phyloP scores from a whole-genome alignment of 768 basidiomycete species.

The Amanita pallidorosea region DNA sequence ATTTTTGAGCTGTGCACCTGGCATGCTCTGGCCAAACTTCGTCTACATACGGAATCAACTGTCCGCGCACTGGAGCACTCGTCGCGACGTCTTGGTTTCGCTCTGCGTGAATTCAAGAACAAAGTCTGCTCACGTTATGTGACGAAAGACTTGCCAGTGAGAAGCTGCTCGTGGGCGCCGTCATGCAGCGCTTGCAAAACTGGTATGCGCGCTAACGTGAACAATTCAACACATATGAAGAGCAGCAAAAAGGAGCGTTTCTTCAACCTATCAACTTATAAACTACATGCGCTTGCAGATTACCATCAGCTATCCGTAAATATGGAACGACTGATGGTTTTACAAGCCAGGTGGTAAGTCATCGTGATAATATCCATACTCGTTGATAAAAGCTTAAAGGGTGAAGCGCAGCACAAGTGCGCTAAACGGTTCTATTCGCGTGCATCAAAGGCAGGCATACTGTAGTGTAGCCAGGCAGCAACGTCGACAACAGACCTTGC shows the following conservation, averaged over 20 bases:
- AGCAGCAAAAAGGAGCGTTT: background rate
- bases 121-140: conserved; percentile 9
- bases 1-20: conserved; percentile 21
- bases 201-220: background rate
- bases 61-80: conserved; percentile 16
- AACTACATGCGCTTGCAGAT: conserved; percentile 19
- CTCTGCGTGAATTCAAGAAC: conserved; percentile 15
- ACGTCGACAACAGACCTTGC: background rate
- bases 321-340: conserved; percentile 22
- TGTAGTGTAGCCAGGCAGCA: conserved; percentile 7
- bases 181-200: background rate
- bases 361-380: no score
- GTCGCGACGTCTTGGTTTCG: conserved; percentile 16
- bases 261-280: conserved; percentile 17
- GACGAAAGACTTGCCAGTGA: conserved; percentile 15
- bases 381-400: conserved; percentile 12
- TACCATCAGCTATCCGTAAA: conserved; percentile 12
- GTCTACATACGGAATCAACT: conserved; percentile 8
- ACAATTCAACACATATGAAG: background rate
- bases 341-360: conserved; percentile 18
- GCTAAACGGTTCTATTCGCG: conserved; percentile 23
- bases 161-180: conserved; percentile 11
- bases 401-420: conserved; percentile 24
- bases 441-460: conserved; percentile 18
- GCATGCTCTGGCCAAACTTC: conserved; percentile 26